Base-by-base conservation (phyloP, 805 yeast genomes). In the Candida morakotiae region DNA sequence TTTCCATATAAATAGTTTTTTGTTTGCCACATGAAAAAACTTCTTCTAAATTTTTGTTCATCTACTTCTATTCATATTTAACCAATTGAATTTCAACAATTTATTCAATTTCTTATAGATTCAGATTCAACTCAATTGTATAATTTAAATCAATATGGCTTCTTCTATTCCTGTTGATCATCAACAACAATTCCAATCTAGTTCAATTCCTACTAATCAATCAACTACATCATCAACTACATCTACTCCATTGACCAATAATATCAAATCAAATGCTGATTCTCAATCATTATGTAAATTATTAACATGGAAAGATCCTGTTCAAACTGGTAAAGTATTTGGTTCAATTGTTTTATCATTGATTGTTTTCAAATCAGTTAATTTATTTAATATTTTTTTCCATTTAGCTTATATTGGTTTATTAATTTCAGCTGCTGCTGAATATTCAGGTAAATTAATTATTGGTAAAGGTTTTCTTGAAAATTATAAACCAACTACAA, bases 401-500 rank as follows among this genome's bases (percentile, higher is more conserved):
- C 78, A 74, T 58, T 43, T 82, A 31, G 63, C 78, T 38, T 78
- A 79, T 57, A 61, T 79, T 44, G 78, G 73, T 19, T 70, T 88
- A 44, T 55, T 65, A 50, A 48, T 36, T 14, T 71, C 44, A 20
- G 73, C 91, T 34, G 93, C 88, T 39, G 84, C 81, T 39, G 97
- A 89, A 68, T 84, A 81, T 55, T 69, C 72, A 40, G 83, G 95
- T 44, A 83, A 83, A 55, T 51, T 78, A 29, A 62, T 83, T 47
- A 73, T 85, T 34, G 96, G 96, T 47, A 69, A 72, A 54, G 96
- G 97, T 14, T 71, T 89, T 45, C 81, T 91, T 43, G 75, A 88
- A 43, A 77, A 80, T 51, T 79, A 83, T 71, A 81, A 75, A 58
- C 66, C 75, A n/a, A 55, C 62, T 32, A 18, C 28, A 11, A 52